phyloP scores from a whole-genome alignment of 1,139 yeast species.

The Lodderomyces beijingensis region DNA sequence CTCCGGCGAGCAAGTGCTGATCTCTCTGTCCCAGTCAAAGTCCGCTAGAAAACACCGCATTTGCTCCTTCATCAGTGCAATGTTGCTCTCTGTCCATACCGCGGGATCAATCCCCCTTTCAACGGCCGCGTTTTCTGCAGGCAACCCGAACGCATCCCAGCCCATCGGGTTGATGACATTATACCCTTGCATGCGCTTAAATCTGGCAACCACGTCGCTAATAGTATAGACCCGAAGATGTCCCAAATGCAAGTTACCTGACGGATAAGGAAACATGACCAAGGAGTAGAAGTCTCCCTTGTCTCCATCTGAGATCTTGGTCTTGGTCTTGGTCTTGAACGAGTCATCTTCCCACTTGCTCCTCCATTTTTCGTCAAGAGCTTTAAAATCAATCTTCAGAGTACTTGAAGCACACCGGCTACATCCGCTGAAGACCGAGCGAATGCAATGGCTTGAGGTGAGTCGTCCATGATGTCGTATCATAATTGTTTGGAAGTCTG shows the following conservation, averaged over 20 bases:
- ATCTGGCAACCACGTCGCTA: constrained; percentile 78
- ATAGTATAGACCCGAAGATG: constrained; percentile 90
- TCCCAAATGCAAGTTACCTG: constrained; percentile 89
- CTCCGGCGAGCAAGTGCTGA: constrained; percentile 82
- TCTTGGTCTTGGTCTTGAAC: not conserved
- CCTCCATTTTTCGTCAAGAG: constrained; percentile 50
- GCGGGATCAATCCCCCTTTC: constrained; percentile 78
- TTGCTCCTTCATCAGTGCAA: constrained; percentile 78
- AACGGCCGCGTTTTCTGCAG: constrained; percentile 97
- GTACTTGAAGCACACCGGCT: too few relatives aligned
- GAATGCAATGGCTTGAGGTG: too few relatives aligned
- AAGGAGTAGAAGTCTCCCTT: constrained; percentile 56
- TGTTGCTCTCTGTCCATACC: constrained; percentile 77
- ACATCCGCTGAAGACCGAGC: too few relatives aligned
- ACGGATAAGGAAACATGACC: constrained; percentile 95
- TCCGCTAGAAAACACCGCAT: constrained; percentile 75
- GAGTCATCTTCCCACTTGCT: constrained; percentile 39
- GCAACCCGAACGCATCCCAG: constrained; percentile 98
- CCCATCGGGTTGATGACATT: constrained; percentile 95
- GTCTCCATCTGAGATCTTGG: not conserved
- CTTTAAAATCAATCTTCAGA: constrained; percentile 7
- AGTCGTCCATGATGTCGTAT: too few relatives aligned
- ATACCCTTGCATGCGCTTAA: constrained; percentile 69
- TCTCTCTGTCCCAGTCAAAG: constrained; percentile 91
- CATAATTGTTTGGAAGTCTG: too few relatives aligned